Conservation (phyloP, 2,329 filamentous ascomycete genomes). For the Talaromyces albobiverticillius region DNA sequence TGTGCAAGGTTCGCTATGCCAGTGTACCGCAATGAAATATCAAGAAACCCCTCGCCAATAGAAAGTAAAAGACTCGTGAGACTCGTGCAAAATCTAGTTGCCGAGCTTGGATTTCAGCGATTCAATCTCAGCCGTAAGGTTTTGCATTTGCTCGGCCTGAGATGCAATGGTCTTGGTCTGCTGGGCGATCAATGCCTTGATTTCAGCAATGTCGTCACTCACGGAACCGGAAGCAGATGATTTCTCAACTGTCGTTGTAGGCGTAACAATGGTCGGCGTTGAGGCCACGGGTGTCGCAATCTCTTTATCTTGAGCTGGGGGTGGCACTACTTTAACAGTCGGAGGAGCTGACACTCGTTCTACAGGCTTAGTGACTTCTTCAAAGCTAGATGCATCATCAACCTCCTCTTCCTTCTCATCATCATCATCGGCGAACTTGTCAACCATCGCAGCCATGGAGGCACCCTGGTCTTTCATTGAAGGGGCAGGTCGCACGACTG, state of each 20-base stretch:
- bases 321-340: slow-evolving; percentile 10
- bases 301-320: slow-evolving; percentile 5
- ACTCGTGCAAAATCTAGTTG: neutral
- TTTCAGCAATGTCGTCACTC: slow-evolving; percentile 67
- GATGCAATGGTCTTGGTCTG: slow-evolving; percentile 74
- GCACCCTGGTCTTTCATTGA: slow-evolving; percentile 80
- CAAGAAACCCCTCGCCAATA: neutral
- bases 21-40: neutral
- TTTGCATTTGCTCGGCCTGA: slow-evolving; percentile 73
- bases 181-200: slow-evolving; percentile 71
- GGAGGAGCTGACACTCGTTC: slow-evolving; percentile 50
- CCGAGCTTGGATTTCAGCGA: slow-evolving; percentile 57
- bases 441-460: slow-evolving; percentile 80
- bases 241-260: slow-evolving; percentile 20
- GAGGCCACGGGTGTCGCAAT: slow-evolving; percentile 19
- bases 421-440: slow-evolving; percentile 76
- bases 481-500: slow-evolving; percentile 54
- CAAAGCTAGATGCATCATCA: slow-evolving; percentile 72
- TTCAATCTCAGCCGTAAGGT: slow-evolving; percentile 71
- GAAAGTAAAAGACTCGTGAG: neutral
- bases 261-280: slow-evolving; percentile 38
- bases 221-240: slow-evolving; percentile 49
- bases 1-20: neutral
- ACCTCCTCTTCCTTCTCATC: slow-evolving; percentile 54
- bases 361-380: slow-evolving; percentile 74